Base-by-base conservation (phyloP, 805 yeast genomes). In the Saccharomycopsis sp. region DNA sequence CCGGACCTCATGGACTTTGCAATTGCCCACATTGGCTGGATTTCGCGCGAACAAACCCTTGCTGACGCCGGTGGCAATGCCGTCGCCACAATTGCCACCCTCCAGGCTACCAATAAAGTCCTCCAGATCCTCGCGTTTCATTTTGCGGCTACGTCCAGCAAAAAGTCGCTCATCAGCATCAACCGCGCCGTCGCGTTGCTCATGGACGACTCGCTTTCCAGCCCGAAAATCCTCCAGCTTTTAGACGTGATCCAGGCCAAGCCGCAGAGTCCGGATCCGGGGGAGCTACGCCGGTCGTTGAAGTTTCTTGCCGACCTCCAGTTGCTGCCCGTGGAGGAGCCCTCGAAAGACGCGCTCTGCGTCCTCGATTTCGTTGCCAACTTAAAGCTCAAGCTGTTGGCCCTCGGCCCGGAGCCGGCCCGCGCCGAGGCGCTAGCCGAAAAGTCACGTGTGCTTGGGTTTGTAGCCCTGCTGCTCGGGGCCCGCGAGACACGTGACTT, bases 121-220 rank as follows among this genome's bases (percentile, higher is more conserved):
- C 71, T 89, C 23, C 87, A 87, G 62, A 82, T 83, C 64, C 70
- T 89, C 60, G 80, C 91, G 16, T 70, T 86, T 56, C 95, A 90
- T 62, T 74, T 92, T n/a, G 91, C 87, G 66, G 77, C 77, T 57
- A 73, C 81, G 14, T 29, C 37, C 12, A 73, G 79, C 0, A 57
- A 64, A 51, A 60, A 71, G 62, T 74, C 85, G 5, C 64, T 82
- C 44, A 71, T 86, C 24, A 71, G 82, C 63, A 75, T 80, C 58
- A 72, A 78, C 50, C 71, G 74, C 23, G 85, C 86, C 62, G 73
- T 84, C 24, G 73, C 78, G 3, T 64, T 75, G 2, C 71, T 91
- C 20, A 81, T 85, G 48, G 78, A 78, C 60, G 75, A 75, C 41
- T 73, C 80, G 24, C 71, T 79, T 58, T 87, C 86, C 1, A 78